Conservation (phyloP, 345 rosid species). For the Murraya koenigii region DNA sequence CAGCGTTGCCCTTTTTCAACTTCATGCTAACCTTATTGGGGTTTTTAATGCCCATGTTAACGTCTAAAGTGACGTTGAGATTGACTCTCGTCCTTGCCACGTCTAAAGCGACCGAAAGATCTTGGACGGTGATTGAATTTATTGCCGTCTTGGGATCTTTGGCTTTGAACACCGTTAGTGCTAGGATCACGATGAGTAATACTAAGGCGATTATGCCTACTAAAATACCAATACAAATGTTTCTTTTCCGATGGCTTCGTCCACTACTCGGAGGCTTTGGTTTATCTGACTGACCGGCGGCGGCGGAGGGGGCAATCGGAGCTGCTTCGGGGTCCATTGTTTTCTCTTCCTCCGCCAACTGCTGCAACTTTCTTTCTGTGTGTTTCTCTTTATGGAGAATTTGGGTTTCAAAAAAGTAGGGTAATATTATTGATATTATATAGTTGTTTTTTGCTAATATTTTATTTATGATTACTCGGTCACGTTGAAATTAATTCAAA, state of each 20-base stretch:
- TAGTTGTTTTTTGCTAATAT: neutral
- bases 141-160: constrained; percentile 45
- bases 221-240: constrained; percentile 37
- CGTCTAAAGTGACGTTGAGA: constrained; percentile 53
- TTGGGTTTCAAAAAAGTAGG: neutral
- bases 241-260: constrained; percentile 18
- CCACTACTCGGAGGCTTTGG: neutral
- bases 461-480: neutral
- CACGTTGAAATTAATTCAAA: neutral
- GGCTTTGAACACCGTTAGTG: constrained; percentile 73
- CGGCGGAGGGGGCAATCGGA: neutral
- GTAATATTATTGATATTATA: neutral
- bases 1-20: constrained; percentile 40
- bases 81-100: constrained; percentile 8
- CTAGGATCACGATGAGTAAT: constrained; percentile 45
- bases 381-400: neutral
- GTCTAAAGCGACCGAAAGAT: constrained; percentile 37
- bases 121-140: constrained; percentile 39
- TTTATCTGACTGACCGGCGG: neutral
- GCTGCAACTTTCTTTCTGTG: neutral
- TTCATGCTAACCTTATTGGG: constrained; percentile 68
- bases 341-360: neutral
- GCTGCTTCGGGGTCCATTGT: neutral
- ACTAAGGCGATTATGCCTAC: constrained; percentile 26
- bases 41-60: constrained; percentile 53